phyloP scores from a whole-genome alignment of 1,139 yeast genomes.

The Candida gigantensis region DNA sequence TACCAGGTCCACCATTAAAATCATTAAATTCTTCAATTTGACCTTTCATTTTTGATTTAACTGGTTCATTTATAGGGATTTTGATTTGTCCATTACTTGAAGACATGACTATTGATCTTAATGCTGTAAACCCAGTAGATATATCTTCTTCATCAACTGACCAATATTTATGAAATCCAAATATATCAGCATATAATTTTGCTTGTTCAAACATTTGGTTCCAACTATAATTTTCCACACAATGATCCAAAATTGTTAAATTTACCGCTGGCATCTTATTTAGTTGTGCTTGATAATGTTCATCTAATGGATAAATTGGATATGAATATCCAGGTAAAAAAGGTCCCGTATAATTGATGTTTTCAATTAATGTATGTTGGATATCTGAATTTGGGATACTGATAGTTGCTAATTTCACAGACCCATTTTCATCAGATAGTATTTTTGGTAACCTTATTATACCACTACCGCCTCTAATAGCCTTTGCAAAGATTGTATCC shows the following conservation, averaged over 20 bases:
- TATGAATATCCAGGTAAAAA: conserved; percentile 59
- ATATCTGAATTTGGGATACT: conserved; percentile 62
- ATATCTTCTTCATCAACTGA: conserved; percentile 78
- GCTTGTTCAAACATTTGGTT: conserved; percentile 61
- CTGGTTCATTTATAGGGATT: conserved; percentile 87
- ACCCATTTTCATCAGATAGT: conserved; percentile 49
- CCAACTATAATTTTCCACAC: conserved; percentile 80
- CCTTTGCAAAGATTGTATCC: conserved; percentile 42
- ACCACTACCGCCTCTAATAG: conserved; percentile 58
- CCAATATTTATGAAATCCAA: conserved; percentile 81
- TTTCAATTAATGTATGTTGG: conserved; percentile 66
- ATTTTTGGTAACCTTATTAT: conserved; percentile 43
- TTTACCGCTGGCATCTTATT: conserved; percentile 33
- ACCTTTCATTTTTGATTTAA: conserved; percentile 60
- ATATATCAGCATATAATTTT: conserved; percentile 54
- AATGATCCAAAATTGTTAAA: conserved; percentile 61
- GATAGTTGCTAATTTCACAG: conserved; percentile 55
- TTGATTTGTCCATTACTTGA: conserved; percentile 64
- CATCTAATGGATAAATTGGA: conserved; percentile 10
- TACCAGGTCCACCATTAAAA: conserved; percentile 76
- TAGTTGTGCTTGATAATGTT: conserved; percentile 12
- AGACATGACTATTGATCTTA: conserved; percentile 76
- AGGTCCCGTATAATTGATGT: conserved; percentile 42
- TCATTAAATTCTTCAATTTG: conserved; percentile 83
- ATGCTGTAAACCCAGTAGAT: conserved; percentile 66